Conservation (phyloP, 1,284 basidiomycete species). For the Leccinum griseonigrum region DNA sequence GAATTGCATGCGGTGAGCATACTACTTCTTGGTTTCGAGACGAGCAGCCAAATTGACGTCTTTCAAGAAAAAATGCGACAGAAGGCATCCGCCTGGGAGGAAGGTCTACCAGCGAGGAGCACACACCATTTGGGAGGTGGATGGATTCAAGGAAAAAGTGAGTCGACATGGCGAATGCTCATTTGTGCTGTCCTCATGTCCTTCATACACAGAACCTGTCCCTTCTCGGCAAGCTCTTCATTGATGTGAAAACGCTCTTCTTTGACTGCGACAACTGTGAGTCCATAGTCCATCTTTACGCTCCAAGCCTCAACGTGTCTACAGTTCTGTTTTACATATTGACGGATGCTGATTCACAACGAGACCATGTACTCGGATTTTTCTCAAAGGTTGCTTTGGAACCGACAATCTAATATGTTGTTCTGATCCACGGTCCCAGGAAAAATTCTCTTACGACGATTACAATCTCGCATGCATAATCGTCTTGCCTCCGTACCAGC, state of each 20-base stretch:
- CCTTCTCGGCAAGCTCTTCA: slow-evolving; percentile 97
- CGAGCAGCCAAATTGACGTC: not conserved
- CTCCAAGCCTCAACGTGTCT: not conserved
- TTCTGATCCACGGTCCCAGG: slow-evolving; percentile 45
- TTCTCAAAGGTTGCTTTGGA: slow-evolving; percentile 79
- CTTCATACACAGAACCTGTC: slow-evolving; percentile 79
- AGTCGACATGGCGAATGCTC: slow-evolving; percentile 26
- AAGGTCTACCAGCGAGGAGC: slow-evolving; percentile 91
- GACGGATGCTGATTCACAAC: slow-evolving; percentile 79
- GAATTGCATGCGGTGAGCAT: slow-evolving; percentile 70
- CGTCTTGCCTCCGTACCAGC: slow-evolving; percentile 91
- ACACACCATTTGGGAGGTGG: slow-evolving; percentile 94
- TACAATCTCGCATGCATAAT: slow-evolving; percentile 98
- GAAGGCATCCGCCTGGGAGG: slow-evolving; percentile 80
- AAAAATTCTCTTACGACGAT: slow-evolving; percentile 94
- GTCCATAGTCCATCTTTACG: slow-evolving; percentile 20
- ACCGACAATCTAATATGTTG: not conserved
- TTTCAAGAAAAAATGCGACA: slow-evolving; percentile 66
- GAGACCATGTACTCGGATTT: slow-evolving; percentile 81
- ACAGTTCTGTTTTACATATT: slow-evolving; percentile 92
- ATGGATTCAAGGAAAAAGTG: slow-evolving; percentile 81
- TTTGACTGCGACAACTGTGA: slow-evolving; percentile 87
- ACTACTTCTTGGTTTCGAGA: slow-evolving; percentile 3
- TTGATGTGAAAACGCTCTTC: slow-evolving; percentile 97
- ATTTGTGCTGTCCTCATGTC: not conserved